phyloP scores from a whole-genome alignment of 2,329 filamentous ascomycete genomes.

The Zopfia rhizophila region DNA sequence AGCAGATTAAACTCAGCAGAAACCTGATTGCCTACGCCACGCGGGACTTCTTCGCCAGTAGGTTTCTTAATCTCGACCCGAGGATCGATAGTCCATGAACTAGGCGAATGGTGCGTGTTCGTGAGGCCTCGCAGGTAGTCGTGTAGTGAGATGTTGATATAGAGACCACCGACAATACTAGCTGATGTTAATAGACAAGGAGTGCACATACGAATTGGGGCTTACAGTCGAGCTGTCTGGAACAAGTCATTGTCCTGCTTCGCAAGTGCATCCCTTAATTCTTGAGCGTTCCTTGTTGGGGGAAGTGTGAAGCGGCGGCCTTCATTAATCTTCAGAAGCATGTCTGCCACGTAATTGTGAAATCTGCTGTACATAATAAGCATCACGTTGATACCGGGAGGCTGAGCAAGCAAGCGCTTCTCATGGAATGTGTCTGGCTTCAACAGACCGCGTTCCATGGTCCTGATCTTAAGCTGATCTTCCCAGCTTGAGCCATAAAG shows the following conservation, averaged over 20 bases:
- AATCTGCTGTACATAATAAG: conserved; percentile 73
- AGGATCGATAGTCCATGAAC: conserved; percentile 77
- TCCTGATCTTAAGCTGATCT: conserved; percentile 70
- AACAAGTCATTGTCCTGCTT: conserved; percentile 55
- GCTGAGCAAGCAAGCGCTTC: conserved; percentile 69
- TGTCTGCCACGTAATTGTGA: conserved; percentile 82
- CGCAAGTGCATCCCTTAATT: conserved; percentile 61
- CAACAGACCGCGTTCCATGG: conserved; percentile 69
- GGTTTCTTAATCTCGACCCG: conserved; percentile 60
- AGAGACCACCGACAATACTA: conserved; percentile 44
- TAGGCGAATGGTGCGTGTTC: conserved; percentile 53
- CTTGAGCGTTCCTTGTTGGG: conserved; percentile 70
- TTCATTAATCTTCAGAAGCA: conserved; percentile 84
- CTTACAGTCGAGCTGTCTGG: conserved; percentile 52
- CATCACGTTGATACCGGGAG: conserved; percentile 68
- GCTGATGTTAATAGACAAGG: conserved; percentile 53
- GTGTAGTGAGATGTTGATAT: conserved; percentile 62
- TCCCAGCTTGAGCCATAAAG: conserved; percentile 73
- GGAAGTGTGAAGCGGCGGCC: conserved; percentile 52
- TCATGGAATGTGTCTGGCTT: conserved; percentile 74
- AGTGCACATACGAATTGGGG: no score
- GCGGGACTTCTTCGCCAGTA: conserved; percentile 53
- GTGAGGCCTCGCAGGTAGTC: conserved; percentile 67
- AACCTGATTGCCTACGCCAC: conserved; percentile 79
- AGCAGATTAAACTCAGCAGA: conserved; percentile 86